Base-by-base conservation (phyloP, 2,329 filamentous ascomycete genomes). In the Colletotrichum lupini region DNA sequence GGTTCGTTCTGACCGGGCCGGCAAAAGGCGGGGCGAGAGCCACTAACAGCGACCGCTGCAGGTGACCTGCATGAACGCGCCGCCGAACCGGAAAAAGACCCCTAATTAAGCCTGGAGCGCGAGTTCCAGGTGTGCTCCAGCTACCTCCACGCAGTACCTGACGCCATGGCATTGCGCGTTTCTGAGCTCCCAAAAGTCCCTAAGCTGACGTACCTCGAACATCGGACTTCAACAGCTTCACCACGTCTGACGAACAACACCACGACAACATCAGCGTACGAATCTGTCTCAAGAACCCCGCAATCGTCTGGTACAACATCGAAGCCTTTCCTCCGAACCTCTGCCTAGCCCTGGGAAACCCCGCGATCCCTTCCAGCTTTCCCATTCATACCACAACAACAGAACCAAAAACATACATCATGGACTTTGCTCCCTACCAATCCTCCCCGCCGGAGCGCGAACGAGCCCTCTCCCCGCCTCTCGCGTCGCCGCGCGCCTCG, bases 391-490 rank as follows among this genome's bases (percentile, higher is more conserved):
- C 32, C 37, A 7, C 22, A 11, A 22, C 16, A 24, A 5, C 14
- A 37, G 53, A 35, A 30, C 7, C 52, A 1, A 66, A 70, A 30
- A 19, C 6, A 24, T 24, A 28, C 75, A 85, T 78, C 68, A 97
- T 97, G 94, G 94, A 98, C 86, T 99, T 98, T 82, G 97, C 97
- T 58, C 97, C 97, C 49, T 99, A 98, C 85, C 97, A 98, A 86
- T 96, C 96, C 83, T 93, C 93, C 61, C 93, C 93, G 19, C 97
- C 97, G 11, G 95, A 98, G 85, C 89, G 93, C 78, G 91, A 92
- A 77, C 94, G 96, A 79, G 91, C 93, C 65, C 89, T 95, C 81
- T 97, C 94, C 24, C 94, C 95, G 65, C 89, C 92, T 12, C 84
- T 82, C 68, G 78, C 84, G 11, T 90, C 88, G 32, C 89, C 89